A percentile compares a stretch with the other conserved stretches of the same genome.
These are phyloP conservation scores for Telopea speciosissima DNA, from an alignment of 177 flowering plant genomes.

Conservation along the genomic window DNA sequence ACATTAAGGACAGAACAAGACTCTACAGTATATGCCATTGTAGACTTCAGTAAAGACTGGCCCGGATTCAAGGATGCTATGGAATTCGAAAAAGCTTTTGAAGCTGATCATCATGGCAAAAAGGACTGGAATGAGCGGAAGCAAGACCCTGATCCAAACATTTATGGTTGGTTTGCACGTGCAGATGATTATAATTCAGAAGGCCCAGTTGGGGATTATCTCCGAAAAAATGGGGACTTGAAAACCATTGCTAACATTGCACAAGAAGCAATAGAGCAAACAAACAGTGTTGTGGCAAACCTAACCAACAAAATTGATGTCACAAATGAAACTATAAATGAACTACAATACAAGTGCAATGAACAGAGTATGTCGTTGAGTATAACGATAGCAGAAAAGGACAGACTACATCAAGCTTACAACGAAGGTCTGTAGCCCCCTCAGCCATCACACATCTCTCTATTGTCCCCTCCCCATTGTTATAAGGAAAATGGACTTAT, in stretches of 20 bases:
- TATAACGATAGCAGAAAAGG: conserved; percentile 61
- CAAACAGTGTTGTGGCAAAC: conserved; percentile 33
- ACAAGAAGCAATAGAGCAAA: conserved; percentile 34
- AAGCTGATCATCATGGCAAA: conserved; percentile 34
- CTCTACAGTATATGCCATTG: conserved; percentile 27
- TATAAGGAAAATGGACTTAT: background rate
- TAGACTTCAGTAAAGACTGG: conserved; percentile 54
- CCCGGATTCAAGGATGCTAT: conserved; percentile 57
- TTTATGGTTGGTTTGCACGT: conserved; percentile 76
- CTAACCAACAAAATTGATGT: conserved; percentile 45
- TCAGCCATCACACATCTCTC: background rate
- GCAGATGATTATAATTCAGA: conserved; percentile 49
- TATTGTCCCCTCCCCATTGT: background rate
- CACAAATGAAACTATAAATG: conserved; percentile 42
- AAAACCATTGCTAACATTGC: conserved; percentile 46
- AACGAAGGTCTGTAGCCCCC: conserved; percentile 41
- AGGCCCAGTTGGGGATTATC: conserved; percentile 55
- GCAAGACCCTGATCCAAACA: conserved; percentile 21
- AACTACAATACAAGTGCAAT: conserved; percentile 38
- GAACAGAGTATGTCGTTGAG: conserved; percentile 41
- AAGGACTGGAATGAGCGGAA: conserved; percentile 38
- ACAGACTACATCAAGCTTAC: conserved; percentile 45
- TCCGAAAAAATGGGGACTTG: conserved; percentile 43
- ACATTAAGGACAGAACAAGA: conserved; percentile 32
- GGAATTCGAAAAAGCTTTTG: conserved; percentile 60